Percentiles rank a stretch among this genome's conserved stretches.
phyloP scores from a whole-genome alignment of 805 yeast species.

The Candida mattraensis region DNA sequence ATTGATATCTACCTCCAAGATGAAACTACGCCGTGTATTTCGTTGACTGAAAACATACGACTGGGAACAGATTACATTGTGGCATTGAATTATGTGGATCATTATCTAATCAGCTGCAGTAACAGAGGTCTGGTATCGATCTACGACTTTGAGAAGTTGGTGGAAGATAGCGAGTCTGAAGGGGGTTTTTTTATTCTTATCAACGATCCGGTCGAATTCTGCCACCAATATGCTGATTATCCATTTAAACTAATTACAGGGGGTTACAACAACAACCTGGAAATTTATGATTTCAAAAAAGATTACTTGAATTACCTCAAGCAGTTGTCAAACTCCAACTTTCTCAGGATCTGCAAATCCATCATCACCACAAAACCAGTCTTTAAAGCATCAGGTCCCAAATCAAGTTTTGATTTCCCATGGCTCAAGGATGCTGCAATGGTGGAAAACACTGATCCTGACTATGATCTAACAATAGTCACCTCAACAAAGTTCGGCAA shows the following conservation, averaged over 20 bases:
- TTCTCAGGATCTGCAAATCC: constrained; percentile 20
- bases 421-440: constrained; percentile 30
- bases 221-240: constrained; percentile 13
- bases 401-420: constrained; percentile 23
- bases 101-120: constrained; percentile 23
- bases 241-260: constrained; percentile 22
- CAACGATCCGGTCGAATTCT: constrained; percentile 25
- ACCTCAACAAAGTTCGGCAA: constrained; percentile 30
- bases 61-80: constrained; percentile 22
- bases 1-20: constrained; percentile 19
- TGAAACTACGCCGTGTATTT: constrained; percentile 9
- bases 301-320: constrained; percentile 13
- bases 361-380: constrained; percentile 21
- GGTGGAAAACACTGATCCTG: constrained; percentile 8
- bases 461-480: constrained; percentile 17
- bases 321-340: constrained; percentile 8
- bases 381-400: constrained; percentile 22
- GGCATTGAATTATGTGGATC: constrained; percentile 19
- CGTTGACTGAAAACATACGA: constrained; percentile 18
- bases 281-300: constrained; percentile 19
- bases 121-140: constrained; percentile 26
- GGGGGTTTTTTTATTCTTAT: constrained; percentile 20
- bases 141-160: constrained; percentile 17
- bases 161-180: constrained; percentile 8
- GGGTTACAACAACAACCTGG: constrained; percentile 25